These are phyloP conservation scores for Heliamphora exappendiculata DNA, from an alignment of 148 eudicot species.

Conservation along the genomic window DNA sequence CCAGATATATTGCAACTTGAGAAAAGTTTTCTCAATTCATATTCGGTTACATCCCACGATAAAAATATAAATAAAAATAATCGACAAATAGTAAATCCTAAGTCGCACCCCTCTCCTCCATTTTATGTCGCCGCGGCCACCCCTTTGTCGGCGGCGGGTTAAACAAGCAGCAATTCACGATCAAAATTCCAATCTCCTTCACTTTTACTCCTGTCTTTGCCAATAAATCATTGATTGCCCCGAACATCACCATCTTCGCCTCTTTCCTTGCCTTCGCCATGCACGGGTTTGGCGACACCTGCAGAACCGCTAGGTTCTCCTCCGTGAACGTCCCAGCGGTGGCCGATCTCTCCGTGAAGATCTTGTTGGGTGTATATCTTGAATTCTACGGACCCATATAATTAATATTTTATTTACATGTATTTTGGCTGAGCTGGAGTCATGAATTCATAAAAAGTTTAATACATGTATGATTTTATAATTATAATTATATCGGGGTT, in stretches of 20 bases:
- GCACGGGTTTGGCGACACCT: slow-evolving; percentile 16
- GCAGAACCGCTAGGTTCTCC: slow-evolving; percentile 9
- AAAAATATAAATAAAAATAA: too few species aligned
- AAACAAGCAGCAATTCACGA: slow-evolving; percentile 30
- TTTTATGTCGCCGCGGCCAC: too few species aligned
- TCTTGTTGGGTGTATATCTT: too few species aligned
- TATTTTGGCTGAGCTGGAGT: too few species aligned
- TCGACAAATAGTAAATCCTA: too few species aligned
- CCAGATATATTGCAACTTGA: slow-evolving; percentile 51
- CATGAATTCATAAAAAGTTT: too few species aligned
- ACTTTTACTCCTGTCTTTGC: slow-evolving; percentile 33
- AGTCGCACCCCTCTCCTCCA: too few species aligned
- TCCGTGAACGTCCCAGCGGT: slow-evolving; percentile 27
- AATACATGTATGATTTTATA: too few species aligned
- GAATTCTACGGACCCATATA: too few species aligned
- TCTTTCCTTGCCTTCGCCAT: slow-evolving; percentile 29
- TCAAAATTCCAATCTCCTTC: slow-evolving; percentile 34
- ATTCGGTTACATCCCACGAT: slow-evolving; percentile 85
- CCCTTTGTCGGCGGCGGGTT: slow-evolving; percentile 37
- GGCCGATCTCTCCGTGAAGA: slow-evolving; percentile 35
- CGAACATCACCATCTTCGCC: slow-evolving; percentile 34
- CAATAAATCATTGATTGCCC: slow-evolving; percentile 30
- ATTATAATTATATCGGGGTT: too few species aligned
- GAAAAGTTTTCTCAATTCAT: slow-evolving; percentile 56
- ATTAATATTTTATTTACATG: too few species aligned